Conservation (phyloP, 495 filamentous ascomycete genomes). For the Aspergillus nanangensis region DNA sequence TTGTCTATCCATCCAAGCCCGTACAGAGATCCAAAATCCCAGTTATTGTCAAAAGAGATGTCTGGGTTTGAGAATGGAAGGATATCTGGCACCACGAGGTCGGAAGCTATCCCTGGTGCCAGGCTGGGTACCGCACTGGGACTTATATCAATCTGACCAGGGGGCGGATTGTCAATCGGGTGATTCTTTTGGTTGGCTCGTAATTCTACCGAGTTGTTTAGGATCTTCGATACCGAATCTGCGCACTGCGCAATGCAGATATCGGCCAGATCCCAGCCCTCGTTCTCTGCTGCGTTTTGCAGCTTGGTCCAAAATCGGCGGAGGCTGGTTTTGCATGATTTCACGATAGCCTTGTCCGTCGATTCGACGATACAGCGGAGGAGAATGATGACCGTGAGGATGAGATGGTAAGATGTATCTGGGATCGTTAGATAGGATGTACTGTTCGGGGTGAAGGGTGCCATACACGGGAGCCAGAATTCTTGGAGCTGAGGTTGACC, state of each 20-base stretch:
- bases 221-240: conserved; percentile 22
- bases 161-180: background rate
- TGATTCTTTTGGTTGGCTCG: background rate
- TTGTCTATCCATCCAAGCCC: conserved; percentile 12
- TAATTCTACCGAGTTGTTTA: background rate
- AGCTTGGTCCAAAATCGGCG: conserved; percentile 21
- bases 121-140: too few species aligned
- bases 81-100: conserved; percentile 12
- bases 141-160: too few species aligned
- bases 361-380: conserved; percentile 25
- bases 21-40: conserved; percentile 9
- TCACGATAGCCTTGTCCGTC: conserved; percentile 10
- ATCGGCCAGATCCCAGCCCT: conserved; percentile 32
- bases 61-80: conserved; percentile 13
- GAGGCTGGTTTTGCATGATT: conserved; percentile 15
- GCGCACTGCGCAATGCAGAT: conserved; percentile 27
- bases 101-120: background rate
- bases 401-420: conserved; percentile 21
- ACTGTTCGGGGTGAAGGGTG: background rate
- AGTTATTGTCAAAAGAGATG: conserved; percentile 13
- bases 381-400: conserved; percentile 18
- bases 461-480: conserved; percentile 25
- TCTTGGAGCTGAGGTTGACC: conserved; percentile 14
- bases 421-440: background rate
- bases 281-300: conserved; percentile 19